A percentile compares a stretch with the other conserved stretches of the same genome.
phyloP scores from a whole-genome alignment of 495 filamentous ascomycete genomes.

The Gamarada debralockiae region DNA sequence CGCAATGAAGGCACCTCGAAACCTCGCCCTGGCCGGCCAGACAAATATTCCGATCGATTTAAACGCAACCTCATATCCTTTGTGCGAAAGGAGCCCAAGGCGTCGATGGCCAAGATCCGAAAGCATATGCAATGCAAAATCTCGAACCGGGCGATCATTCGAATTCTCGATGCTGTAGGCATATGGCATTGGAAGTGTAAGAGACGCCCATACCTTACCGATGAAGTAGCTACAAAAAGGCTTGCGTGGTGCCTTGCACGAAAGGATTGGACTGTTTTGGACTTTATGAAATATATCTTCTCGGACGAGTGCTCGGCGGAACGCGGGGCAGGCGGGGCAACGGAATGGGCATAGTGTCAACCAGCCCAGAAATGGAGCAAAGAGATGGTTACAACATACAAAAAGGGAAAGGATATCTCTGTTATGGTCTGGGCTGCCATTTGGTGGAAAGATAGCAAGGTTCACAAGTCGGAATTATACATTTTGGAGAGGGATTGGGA shows the following conservation, averaged over 20 bases:
- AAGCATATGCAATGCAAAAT: neutral
- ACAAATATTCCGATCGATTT: neutral
- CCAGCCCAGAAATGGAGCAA: conserved; percentile 17
- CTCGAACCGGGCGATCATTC: neutral
- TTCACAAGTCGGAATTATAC: conserved; percentile 3
- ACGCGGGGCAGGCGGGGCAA: conserved; percentile 14
- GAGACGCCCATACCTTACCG: conserved; percentile 3
- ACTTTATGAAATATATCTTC: conserved; percentile 17
- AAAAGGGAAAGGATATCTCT: conserved; percentile 19
- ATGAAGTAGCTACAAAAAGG: conserved; percentile 16
- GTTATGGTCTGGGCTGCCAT: conserved; percentile 23
- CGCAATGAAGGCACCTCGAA: neutral
- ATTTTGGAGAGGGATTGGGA: conserved; percentile 17
- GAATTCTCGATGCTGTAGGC: neutral
- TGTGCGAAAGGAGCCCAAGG: conserved; percentile 1
- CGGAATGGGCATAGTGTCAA: conserved; percentile 15
- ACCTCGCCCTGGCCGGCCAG: neutral
- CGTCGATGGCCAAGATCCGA: neutral
- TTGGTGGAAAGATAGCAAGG: conserved; percentile 4
- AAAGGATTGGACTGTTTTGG: conserved; percentile 10
- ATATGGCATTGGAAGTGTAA: conserved; percentile 2
- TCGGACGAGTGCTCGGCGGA: conserved; percentile 18
- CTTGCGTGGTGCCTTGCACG: conserved; percentile 7
- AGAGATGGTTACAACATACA: conserved; percentile 16
- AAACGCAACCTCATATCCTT: neutral